Percentiles rank a stretch among this genome's conserved stretches.
Conservation (phyloP, 1,284 basidiomycete species). For the Megacollybia platyphylla region DNA sequence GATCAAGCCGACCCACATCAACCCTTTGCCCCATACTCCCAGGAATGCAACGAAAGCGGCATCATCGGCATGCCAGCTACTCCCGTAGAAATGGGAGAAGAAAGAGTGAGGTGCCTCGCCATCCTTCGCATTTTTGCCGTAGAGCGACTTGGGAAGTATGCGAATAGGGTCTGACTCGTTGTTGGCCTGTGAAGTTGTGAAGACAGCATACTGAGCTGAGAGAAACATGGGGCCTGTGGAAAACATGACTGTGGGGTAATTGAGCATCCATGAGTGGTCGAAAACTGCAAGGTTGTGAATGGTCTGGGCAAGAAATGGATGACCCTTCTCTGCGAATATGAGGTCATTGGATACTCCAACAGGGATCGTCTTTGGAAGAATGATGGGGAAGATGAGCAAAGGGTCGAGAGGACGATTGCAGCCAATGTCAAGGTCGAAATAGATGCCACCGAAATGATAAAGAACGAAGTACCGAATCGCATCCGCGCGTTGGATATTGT, state of each 20-base stretch:
- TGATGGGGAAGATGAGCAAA: slow-evolving; percentile 78
- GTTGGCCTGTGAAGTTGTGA: slow-evolving; percentile 59
- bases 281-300: slow-evolving; percentile 90
- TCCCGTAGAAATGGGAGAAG: slow-evolving; percentile 94
- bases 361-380: slow-evolving; percentile 91
- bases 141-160: slow-evolving; percentile 86
- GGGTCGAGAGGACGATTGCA: slow-evolving; percentile 86
- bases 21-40: slow-evolving; percentile 70
- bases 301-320: slow-evolving; percentile 87
- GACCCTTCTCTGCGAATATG: slow-evolving; percentile 80
- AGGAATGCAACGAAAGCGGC: slow-evolving; percentile 89
- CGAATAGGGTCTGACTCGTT: slow-evolving; percentile 67
- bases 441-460: slow-evolving; percentile 90
- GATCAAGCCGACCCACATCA: slow-evolving; percentile 74
- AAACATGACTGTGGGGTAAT: slow-evolving; percentile 99
- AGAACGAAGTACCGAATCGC: slow-evolving; percentile 97
- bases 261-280: slow-evolving; percentile 86
- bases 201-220: slow-evolving; percentile 77
- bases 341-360: slow-evolving; percentile 97
- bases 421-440: slow-evolving; percentile 96
- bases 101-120: slow-evolving; percentile 84
- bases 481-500: slow-evolving; percentile 94
- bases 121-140: slow-evolving; percentile 89
- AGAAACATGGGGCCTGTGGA: slow-evolving; percentile 95
- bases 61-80: slow-evolving; percentile 93